Base-by-base conservation (phyloP, 2,329 filamentous ascomycete genomes). In the Fusarium armeniacum region DNA sequence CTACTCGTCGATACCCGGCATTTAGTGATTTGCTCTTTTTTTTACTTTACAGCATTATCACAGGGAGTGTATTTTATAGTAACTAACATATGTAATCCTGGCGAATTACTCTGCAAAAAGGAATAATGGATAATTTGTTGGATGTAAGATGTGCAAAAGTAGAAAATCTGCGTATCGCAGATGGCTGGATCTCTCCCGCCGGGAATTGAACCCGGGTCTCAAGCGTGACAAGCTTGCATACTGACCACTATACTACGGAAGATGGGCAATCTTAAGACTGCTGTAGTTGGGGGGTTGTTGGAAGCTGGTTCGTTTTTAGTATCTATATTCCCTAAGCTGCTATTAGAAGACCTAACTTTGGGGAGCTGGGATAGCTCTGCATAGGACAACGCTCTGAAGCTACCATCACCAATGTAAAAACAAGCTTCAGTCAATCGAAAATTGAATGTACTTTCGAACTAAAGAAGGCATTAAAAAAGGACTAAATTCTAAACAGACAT, bases 1-100 rank as follows among this genome's bases (percentile, higher is more conserved):
- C 64, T 75, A 71, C 73, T 75, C 71, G 75, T 76, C 76, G 75
- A 78, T 78, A 78, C 76, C 76, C 76, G 74, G 76, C 75, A 77
- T 65, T 47, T 73, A 53, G 66, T 68, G 65, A 64, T 72, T 51
- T 63, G 43, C 33, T 58, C 47, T 43, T 68, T 28, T 62, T 28
- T 62, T 32, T 53, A 54, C 47, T 56, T 41, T 12, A 51, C 36
- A 35, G 56, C 58, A 66, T 54, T 33, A 35, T 60, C 60, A 54
- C 16, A 32, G 30, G 47, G 52, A 50, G 44, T 68, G 63, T 71
- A 58, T 44, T 57, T 33, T 44, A 54, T 62, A 69, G 32, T 51
- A 67, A 40, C 36, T 20, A 13, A 46, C 26, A 46, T 20, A 30
- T 22, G 51, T 51, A 49, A 40, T 46, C 6, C 38, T 51, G 44